Base-by-base conservation (phyloP, 2,329 filamentous ascomycete species). In the Magnaporthiopsis incrustans region DNA sequence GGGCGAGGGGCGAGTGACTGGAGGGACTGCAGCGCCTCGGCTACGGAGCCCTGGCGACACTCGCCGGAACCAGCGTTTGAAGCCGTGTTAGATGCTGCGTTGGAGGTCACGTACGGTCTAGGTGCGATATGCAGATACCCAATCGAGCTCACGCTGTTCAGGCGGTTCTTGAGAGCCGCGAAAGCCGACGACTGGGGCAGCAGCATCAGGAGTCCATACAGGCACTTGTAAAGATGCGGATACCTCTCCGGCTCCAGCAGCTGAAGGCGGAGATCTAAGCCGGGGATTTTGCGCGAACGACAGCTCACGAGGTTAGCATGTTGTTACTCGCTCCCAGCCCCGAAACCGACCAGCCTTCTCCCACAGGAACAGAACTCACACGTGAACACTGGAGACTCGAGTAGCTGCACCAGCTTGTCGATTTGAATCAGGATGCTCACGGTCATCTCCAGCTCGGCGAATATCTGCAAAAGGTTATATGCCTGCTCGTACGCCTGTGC, bases 351-450 rank as follows among this genome's bases (percentile, higher is more conserved):
- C 50, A 25, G 15, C 27, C 3, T 27, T 10, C 25, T 14, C 22
- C n/a, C 25, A 18, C 32, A 56, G 62, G 26, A 38, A n/a, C 33
- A n/a, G 18, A 75, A 75, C 87, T 77, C 77, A 96, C 92, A 99
- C 60, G 95, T 99, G 72, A 99, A 99, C 1, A 99, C 95, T 0
- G 95, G 95, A 0, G 93, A 98, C 75, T 99, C 95, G 56, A 99
- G 87, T 22, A 99, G 83, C 75, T 99, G 95, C 15, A 99, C 95
- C 22, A 99, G 83, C 75, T 99, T 99, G 76, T 99, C 95, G 69
- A 99, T 97, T 74, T 99, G 96, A 58, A 99, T 99, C 64, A 99
- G 85, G 77, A 97, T 96, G 70, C 97, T 97, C 70, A 99, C 95
- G 0, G 94, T 98, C 92, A 99, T 98, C 75, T 99, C 95, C 61